Evolutionary conservation across 495 filamentous ascomycete species (phyloP).

Genomic region (Penicillium turbatum): DNA sequence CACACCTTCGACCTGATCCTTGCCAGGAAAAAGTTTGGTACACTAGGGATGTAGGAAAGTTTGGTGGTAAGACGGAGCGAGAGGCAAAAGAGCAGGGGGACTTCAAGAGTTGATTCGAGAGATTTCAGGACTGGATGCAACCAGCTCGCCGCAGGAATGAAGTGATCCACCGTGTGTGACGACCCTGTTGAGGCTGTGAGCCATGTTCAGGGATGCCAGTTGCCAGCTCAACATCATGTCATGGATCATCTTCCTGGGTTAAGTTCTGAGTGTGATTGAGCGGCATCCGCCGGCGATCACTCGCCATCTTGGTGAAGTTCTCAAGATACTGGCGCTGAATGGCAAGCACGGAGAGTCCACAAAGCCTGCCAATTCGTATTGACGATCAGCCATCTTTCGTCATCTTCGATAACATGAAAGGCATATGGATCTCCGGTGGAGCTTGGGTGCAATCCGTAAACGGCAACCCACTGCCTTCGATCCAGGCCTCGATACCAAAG

Average conservation of each 20-base stretch:
- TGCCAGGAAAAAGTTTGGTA: constrained; percentile 26
- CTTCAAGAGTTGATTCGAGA: constrained; percentile 30
- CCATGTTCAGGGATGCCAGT: constrained; percentile 29
- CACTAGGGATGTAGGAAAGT: constrained; percentile 19
- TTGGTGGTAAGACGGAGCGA: constrained; percentile 29
- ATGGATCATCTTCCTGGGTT: constrained; percentile 26
- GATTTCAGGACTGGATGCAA: constrained; percentile 15
- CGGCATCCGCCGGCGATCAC: constrained; percentile 27
- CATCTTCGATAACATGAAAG: constrained; percentile 14
- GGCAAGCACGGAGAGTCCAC: constrained; percentile 11
- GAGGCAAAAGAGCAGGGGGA: constrained; percentile 28
- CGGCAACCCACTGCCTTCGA: constrained; percentile 26
- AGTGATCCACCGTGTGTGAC: constrained; percentile 23
- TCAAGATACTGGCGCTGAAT: not conserved
- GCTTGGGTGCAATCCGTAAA: constrained; percentile 12
- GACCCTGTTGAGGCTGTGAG: constrained; percentile 23
- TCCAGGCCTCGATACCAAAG: constrained; percentile 29
- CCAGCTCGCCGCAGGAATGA: constrained; percentile 18
- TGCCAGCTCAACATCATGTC: constrained; percentile 36
- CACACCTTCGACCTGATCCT: constrained; percentile 27
- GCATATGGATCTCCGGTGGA: constrained; percentile 13
- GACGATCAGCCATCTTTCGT: constrained; percentile 11
- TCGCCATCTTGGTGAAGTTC: constrained; percentile 14
- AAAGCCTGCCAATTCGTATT: constrained; percentile 13
- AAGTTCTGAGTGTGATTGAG: constrained; percentile 18